phyloP scores from a whole-genome alignment of 176 grass and related monocot genomes.

The Eragrostis curvula region DNA sequence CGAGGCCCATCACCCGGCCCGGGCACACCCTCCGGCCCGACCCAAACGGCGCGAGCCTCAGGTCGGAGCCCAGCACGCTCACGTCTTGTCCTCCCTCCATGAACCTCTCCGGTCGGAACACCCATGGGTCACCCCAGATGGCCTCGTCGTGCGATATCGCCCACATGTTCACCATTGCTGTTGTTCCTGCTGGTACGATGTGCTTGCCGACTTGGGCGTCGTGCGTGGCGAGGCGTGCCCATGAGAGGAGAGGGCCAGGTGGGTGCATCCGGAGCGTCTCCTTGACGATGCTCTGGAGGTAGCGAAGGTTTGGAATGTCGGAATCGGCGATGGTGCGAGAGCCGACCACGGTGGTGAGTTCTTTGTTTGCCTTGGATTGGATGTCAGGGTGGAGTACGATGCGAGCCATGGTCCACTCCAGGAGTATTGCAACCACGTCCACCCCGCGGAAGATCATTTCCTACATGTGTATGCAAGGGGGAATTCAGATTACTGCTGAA shows the following conservation, averaged over 20 bases:
- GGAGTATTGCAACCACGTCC: constrained; percentile 44
- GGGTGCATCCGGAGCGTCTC: constrained; percentile 50
- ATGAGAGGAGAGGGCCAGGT: constrained; percentile 49
- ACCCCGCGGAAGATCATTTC: constrained; percentile 57
- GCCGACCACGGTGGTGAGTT: constrained; percentile 17
- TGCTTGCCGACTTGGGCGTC: constrained; percentile 32
- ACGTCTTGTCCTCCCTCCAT: neutral
- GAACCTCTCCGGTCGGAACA: constrained; percentile 45
- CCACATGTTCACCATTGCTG: constrained; percentile 65
- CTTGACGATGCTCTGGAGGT: constrained; percentile 33
- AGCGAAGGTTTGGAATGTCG: constrained; percentile 1
- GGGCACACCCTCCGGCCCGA: constrained; percentile 47
- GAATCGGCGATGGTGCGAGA: neutral
- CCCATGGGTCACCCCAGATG: constrained; percentile 46
- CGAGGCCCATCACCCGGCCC: constrained; percentile 5
- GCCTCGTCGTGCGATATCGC: constrained; percentile 49
- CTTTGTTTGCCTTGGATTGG: constrained; percentile 37
- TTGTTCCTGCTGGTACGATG: constrained; percentile 37
- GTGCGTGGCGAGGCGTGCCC: constrained; percentile 34
- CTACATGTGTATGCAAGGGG: neutral
- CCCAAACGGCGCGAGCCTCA: constrained; percentile 40
- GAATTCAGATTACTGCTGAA: neutral
- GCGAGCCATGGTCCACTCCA: constrained; percentile 55
- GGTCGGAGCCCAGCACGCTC: constrained; percentile 32
- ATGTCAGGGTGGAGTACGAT: constrained; percentile 42